These are phyloP conservation scores for Mycena vulgaris DNA, from an alignment of 768 basidiomycete genomes.

Conservation along the genomic window DNA sequence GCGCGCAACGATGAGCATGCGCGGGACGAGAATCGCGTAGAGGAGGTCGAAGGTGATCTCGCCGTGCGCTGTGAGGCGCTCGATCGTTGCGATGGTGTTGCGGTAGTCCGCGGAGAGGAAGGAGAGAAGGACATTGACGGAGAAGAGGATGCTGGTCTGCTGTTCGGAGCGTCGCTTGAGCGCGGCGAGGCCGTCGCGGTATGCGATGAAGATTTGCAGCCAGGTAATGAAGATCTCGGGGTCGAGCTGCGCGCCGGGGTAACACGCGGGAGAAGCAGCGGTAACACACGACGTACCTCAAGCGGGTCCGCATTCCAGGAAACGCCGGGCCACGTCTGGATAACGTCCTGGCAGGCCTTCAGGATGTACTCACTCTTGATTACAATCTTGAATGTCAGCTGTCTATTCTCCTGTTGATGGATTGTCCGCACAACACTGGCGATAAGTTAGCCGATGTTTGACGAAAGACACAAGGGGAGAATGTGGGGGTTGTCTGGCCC, in stretches of 20 bases:
- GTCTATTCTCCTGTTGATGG: conserved; percentile 54
- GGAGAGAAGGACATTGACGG: conserved; percentile 65
- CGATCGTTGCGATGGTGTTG: conserved; percentile 61
- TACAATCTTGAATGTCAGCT: conserved; percentile 67
- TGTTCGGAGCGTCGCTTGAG: conserved; percentile 56
- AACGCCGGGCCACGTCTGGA: conserved; percentile 70
- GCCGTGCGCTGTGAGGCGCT: conserved; percentile 64
- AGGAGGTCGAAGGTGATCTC: conserved; percentile 74
- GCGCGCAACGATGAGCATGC: conserved; percentile 63
- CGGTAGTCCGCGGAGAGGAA: conserved; percentile 67
- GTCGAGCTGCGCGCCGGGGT: conserved; percentile 58
- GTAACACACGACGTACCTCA: too few relatives aligned
- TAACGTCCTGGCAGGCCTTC: conserved; percentile 71
- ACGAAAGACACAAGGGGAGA: too few relatives aligned
- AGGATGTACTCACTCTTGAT: conserved; percentile 73
- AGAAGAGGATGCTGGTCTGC: conserved; percentile 60
- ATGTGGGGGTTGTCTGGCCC: too few relatives aligned
- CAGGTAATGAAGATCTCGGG: conserved; percentile 72
- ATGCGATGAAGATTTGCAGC: conserved; percentile 61
- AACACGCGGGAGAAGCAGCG: not conserved
- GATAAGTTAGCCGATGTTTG: not conserved
- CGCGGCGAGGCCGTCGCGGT: conserved; percentile 56
- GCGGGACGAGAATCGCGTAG: conserved; percentile 70
- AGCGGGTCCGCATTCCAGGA: conserved; percentile 75
- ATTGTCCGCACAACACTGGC: conserved; percentile 68